These are phyloP conservation scores for Hortiboletus campestris DNA, from an alignment of 768 basidiomycete species.

Conservation along the genomic window DNA sequence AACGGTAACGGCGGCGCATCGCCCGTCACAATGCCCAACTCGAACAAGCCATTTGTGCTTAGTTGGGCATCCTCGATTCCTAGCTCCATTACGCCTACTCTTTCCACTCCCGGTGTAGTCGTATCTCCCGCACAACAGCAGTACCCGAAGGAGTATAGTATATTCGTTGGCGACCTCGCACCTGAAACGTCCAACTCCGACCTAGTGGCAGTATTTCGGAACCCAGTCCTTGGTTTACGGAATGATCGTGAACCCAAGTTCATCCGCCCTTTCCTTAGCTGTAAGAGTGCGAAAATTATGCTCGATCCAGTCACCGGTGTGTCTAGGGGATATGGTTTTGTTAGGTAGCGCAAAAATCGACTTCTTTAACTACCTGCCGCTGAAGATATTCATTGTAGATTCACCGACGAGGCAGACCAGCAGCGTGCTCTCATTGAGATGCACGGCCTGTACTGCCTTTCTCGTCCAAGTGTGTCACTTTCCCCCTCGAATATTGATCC, in stretches of 20 bases:
- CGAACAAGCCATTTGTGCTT: slow-evolving; percentile 74
- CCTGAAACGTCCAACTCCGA: slow-evolving; percentile 95
- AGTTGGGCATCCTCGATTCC: slow-evolving; percentile 65
- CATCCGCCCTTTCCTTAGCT: slow-evolving; percentile 84
- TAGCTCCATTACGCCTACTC: slow-evolving; percentile 31
- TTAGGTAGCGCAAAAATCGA: slow-evolving; percentile 52
- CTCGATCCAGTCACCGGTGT: slow-evolving; percentile 86
- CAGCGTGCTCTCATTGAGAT: slow-evolving; percentile 88
- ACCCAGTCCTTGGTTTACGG: slow-evolving; percentile 81
- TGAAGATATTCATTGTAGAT: slow-evolving; percentile 43
- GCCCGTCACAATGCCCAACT: slow-evolving; percentile 80
- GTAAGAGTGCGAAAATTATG: slow-evolving; percentile 96
- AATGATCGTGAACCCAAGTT: slow-evolving; percentile 87
- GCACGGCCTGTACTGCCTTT: slow-evolving; percentile 88
- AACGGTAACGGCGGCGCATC: slow-evolving; percentile 42
- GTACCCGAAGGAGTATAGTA: slow-evolving; percentile 84
- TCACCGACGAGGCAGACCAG: slow-evolving; percentile 86
- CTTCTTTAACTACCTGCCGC: slow-evolving; percentile 6
- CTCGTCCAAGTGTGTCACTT: slow-evolving; percentile 71
- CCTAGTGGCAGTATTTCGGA: slow-evolving; percentile 89
- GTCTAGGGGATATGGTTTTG: slow-evolving; percentile 90
- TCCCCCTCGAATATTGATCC: slow-evolving; percentile 1
- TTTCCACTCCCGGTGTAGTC: slow-evolving; percentile 28
- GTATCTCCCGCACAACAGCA: slow-evolving; percentile 45
- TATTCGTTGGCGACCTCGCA: slow-evolving; percentile 92